Evolutionary conservation across 345 rosid genomes (phyloP).

Genomic region (Corchorus olitorius): DNA sequence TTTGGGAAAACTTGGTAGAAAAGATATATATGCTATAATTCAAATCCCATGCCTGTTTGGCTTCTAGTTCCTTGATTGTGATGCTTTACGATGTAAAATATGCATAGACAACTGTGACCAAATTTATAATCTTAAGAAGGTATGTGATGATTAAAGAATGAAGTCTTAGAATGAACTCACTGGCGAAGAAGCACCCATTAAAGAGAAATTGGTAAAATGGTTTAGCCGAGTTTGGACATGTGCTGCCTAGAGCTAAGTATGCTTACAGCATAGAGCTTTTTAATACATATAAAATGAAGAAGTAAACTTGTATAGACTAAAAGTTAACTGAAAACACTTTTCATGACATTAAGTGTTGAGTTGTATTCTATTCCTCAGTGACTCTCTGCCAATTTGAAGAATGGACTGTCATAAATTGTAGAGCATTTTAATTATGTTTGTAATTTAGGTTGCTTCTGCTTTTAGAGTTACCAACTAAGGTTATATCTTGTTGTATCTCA

Average conservation of each 20-base stretch:
- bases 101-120: not conserved
- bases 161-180: not conserved
- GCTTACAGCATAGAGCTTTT: not conserved
- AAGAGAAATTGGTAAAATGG: not conserved
- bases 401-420: not conserved
- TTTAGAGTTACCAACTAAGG: not conserved
- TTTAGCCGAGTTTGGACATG: not conserved
- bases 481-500: not conserved
- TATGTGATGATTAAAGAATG: constrained; percentile 4
- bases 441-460: not conserved
- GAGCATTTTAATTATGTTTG: not conserved
- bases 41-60: not conserved
- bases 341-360: not conserved
- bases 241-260: not conserved
- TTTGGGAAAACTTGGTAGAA: not conserved
- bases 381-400: not conserved
- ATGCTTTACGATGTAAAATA: not conserved
- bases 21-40: not conserved
- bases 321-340: not conserved
- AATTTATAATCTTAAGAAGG: not conserved
- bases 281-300: not conserved
- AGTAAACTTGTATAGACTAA: not conserved
- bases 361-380: not conserved
- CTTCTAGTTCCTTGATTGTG: not conserved
- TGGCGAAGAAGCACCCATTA: not conserved